Conservation (phyloP, 2,329 filamentous ascomycete species). For the Exophiala spinifera region DNA sequence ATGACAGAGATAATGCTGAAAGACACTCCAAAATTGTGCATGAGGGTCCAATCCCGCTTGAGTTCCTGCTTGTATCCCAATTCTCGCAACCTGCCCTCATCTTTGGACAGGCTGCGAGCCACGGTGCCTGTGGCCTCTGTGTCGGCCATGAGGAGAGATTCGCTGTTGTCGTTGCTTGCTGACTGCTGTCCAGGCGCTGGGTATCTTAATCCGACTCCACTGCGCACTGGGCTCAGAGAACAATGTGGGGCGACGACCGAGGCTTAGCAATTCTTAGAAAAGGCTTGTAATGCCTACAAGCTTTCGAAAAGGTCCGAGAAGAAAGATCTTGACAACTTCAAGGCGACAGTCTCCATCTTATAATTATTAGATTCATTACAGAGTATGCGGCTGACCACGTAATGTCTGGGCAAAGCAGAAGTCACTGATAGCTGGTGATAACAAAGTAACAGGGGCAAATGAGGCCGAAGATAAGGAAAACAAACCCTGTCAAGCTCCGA, state of each 20-base stretch:
- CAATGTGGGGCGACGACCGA: slow-evolving; percentile 9
- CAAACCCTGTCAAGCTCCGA: slow-evolving; percentile 12
- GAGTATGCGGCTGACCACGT: background rate
- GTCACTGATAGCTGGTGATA: slow-evolving; percentile 16
- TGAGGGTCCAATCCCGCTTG: slow-evolving; percentile 55
- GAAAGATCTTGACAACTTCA: background rate
- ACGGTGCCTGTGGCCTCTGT: slow-evolving; percentile 14
- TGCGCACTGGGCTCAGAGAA: background rate
- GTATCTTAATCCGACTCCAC: background rate
- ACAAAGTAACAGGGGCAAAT: background rate
- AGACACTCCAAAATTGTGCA: slow-evolving; percentile 61
- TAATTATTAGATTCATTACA: slow-evolving; percentile 9
- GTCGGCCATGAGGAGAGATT: slow-evolving; percentile 16
- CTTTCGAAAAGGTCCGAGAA: background rate
- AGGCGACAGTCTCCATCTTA: slow-evolving; percentile 11
- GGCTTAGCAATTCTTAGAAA: background rate
- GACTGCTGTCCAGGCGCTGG: background rate
- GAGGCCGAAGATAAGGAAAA: slow-evolving; percentile 15
- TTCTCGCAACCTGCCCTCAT: slow-evolving; percentile 53
- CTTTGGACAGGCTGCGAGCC: slow-evolving; percentile 31
- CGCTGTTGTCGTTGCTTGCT: background rate
- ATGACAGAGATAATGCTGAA: slow-evolving; percentile 63
- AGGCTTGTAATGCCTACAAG: slow-evolving; percentile 6
- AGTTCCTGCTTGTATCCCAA: slow-evolving; percentile 61
- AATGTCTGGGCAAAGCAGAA: background rate